Percentiles rank a stretch among this genome's conserved stretches.
Evolutionary conservation across 371 early-diverging fungal species (phyloP).

Genomic region (Batrachochytrium dendrobatidis): DNA sequence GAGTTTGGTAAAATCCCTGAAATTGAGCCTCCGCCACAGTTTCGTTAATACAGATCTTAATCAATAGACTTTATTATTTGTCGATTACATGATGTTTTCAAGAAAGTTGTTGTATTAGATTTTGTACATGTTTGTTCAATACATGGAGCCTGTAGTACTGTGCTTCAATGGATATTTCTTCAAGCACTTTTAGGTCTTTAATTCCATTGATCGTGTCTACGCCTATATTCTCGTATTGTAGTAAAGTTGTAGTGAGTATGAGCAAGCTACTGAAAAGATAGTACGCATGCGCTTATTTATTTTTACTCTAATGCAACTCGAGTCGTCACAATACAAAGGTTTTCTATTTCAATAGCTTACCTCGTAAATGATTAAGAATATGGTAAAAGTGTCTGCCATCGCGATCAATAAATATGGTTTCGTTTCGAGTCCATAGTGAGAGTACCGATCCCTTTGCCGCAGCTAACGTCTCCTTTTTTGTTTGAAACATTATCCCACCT

Average conservation of each 20-base stretch:
- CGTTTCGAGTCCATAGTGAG: not conserved
- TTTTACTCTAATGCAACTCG: too few relatives aligned
- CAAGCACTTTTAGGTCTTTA: not conserved
- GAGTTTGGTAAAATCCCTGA: constrained; percentile 14
- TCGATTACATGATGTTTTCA: not conserved
- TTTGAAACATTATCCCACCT: not conserved
- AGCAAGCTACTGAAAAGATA: too few relatives aligned
- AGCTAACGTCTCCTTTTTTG: not conserved
- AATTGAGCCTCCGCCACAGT: constrained; percentile 2
- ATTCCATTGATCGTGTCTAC: not conserved
- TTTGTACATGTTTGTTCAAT: not conserved
- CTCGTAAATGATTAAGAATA: constrained; percentile 15
- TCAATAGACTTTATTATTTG: too few relatives aligned
- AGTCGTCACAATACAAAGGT: too few relatives aligned
- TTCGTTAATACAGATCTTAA: not conserved
- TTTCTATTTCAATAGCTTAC: too few relatives aligned
- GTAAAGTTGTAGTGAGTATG: too few relatives aligned
- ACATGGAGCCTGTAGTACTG: not conserved
- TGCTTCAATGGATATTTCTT: not conserved
- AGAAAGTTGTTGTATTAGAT: not conserved
- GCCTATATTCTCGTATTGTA: not conserved
- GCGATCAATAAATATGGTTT: constrained; percentile 13
- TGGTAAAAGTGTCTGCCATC: constrained; percentile 15
- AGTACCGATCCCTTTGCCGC: not conserved
- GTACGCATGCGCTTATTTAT: too few relatives aligned